phyloP scores from a whole-genome alignment of 225 moss, liverwort and hornwort species.

The Marchantia paleacea region DNA sequence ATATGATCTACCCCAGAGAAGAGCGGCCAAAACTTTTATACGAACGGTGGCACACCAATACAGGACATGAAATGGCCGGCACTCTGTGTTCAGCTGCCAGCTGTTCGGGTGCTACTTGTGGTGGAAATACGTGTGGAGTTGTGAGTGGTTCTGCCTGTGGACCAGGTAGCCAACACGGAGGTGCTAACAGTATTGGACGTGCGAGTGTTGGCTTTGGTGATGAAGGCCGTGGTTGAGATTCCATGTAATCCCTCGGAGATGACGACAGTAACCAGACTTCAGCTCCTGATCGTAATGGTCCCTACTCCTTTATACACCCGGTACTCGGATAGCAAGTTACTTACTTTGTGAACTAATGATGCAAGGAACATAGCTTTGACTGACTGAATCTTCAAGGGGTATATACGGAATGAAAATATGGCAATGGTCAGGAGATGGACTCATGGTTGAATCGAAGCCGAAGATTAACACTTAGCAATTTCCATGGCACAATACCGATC shows the following conservation, averaged over 20 bases:
- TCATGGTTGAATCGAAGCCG: background rate
- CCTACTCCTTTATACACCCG: background rate
- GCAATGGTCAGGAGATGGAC: background rate
- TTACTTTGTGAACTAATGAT: background rate
- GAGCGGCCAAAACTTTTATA: slow-evolving; percentile 5
- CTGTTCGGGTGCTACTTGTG: slow-evolving; percentile 17
- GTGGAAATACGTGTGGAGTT: slow-evolving; percentile 20
- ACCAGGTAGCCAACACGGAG: background rate
- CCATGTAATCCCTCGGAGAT: too few species aligned
- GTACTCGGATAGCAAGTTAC: background rate
- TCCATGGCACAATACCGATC: background rate
- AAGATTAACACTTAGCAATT: background rate
- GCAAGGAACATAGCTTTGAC: background rate
- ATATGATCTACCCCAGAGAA: background rate
- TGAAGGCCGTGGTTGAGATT: slow-evolving; percentile 2
- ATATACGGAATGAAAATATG: background rate
- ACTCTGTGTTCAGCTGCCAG: slow-evolving; percentile 15
- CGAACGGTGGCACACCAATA: slow-evolving; percentile 8
- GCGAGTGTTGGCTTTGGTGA: background rate
- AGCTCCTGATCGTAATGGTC: background rate
- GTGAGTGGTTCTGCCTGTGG: background rate
- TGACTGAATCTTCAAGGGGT: background rate
- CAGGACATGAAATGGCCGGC: slow-evolving; percentile 4
- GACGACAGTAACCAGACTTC: too few species aligned
- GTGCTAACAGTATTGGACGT: background rate